Percentiles rank a stretch among this genome's conserved stretches.
Evolutionary conservation across 768 basidiomycete genomes (phyloP).

Genomic region (Lyophyllum decastes): DNA sequence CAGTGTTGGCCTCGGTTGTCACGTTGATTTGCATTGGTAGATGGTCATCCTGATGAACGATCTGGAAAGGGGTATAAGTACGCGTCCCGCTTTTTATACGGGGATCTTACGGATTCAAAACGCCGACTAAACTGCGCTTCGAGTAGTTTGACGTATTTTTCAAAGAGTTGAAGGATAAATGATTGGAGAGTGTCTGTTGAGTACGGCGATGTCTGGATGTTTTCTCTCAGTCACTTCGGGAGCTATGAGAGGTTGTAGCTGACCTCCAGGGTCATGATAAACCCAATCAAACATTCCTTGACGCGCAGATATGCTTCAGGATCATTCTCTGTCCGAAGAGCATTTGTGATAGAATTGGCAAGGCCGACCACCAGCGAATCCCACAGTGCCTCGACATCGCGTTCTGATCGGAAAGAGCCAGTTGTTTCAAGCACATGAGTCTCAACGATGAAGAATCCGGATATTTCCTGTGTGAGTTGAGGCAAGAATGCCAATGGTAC

Average conservation of each 20-base stretch:
- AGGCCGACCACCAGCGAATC: conserved; percentile 79
- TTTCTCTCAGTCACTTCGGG: neutral
- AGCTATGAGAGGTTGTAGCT: conserved; percentile 9
- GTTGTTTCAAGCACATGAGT: conserved; percentile 89
- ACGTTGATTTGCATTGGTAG: conserved; percentile 79
- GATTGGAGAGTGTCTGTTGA: conserved; percentile 80
- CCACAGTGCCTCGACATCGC: conserved; percentile 96
- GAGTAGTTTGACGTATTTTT: conserved; percentile 82
- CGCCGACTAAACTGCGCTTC: conserved; percentile 78
- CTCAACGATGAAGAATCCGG: conserved; percentile 98
- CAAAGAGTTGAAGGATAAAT: conserved; percentile 86
- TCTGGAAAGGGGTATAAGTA: conserved; percentile 42
- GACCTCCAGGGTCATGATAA: conserved; percentile 93
- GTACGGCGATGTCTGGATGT: conserved; percentile 77
- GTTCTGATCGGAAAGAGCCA: conserved; percentile 83
- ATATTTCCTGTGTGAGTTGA: conserved; percentile 87
- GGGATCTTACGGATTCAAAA: conserved; percentile 70
- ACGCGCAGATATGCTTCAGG: conserved; percentile 79
- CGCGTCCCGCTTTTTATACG: neutral
- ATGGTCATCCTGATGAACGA: conserved; percentile 85
- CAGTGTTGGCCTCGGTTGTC: conserved; percentile 62
- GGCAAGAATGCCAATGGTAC: conserved; percentile 68
- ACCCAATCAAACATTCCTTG: conserved; percentile 82
- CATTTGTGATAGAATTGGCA: conserved; percentile 70
- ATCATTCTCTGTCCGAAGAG: conserved; percentile 72